phyloP scores from a whole-genome alignment of 2,329 filamentous ascomycete species.

The Aspergillus melleus region DNA sequence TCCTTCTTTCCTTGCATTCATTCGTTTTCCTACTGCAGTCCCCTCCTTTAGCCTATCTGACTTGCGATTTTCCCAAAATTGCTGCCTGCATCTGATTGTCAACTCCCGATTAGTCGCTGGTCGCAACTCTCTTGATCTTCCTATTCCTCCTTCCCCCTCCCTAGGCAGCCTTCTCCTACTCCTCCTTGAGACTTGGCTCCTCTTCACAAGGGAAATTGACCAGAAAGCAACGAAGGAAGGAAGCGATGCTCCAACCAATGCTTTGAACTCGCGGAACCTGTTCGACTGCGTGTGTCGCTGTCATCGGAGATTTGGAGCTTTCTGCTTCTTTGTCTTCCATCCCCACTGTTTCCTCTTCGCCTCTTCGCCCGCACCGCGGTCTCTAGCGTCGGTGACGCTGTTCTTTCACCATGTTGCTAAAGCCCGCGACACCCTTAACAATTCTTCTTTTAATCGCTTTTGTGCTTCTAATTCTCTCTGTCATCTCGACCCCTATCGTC shows the following conservation, averaged over 20 bases:
- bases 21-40: neutral
- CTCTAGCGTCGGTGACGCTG: constrained; percentile 9
- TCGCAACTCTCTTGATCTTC: neutral
- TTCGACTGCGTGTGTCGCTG: neutral
- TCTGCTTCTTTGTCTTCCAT: neutral
- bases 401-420: constrained; percentile 65
- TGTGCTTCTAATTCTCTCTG: constrained; percentile 77
- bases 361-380: neutral
- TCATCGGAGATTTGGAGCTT: neutral
- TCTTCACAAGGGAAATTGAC: neutral
- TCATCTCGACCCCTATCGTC: constrained; percentile 89
- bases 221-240: neutral
- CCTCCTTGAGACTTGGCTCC: neutral
- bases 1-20: neutral
- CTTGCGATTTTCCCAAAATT: neutral
- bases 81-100: neutral
- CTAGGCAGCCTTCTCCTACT: neutral
- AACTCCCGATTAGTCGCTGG: neutral
- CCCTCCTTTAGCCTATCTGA: neutral
- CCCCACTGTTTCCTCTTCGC: neutral
- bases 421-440: constrained; percentile 87
- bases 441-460: constrained; percentile 84
- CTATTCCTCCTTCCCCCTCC: neutral
- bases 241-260: neutral
- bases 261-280: neutral